Conservation (phyloP, 257 asterid genomes). For the Primulina eburnea region DNA sequence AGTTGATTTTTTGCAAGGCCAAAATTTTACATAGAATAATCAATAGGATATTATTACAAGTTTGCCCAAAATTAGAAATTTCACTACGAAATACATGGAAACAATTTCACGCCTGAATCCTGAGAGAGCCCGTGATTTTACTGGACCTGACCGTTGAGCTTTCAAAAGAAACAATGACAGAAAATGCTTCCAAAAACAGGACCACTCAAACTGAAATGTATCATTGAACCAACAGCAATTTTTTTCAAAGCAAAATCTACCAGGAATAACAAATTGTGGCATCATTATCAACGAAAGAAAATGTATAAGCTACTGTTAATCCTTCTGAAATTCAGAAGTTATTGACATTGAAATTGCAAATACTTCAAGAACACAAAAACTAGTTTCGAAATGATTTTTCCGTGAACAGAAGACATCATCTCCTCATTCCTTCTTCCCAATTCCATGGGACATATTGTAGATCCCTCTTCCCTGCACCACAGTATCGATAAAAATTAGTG, state of each 20-base stretch:
- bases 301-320: slow-evolving; percentile 12
- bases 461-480: slow-evolving; percentile 60
- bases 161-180: too few relatives aligned
- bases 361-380: slow-evolving; percentile 12
- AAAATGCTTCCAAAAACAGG: too few relatives aligned
- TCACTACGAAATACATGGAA: too few relatives aligned
- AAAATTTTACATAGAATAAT: too few relatives aligned
- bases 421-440: slow-evolving; percentile 77
- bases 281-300: background rate
- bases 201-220: too few relatives aligned
- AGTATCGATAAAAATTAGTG: slow-evolving; percentile 13
- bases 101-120: too few relatives aligned
- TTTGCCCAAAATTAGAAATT: too few relatives aligned
- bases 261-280: background rate
- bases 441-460: slow-evolving; percentile 78
- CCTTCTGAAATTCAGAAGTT: slow-evolving; percentile 25
- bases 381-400: background rate
- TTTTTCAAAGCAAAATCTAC: background rate
- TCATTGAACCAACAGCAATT: too few relatives aligned
- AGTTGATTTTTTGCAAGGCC: too few relatives aligned
- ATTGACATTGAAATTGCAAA: slow-evolving; percentile 24
- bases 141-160: too few relatives aligned
- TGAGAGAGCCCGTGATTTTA: too few relatives aligned
- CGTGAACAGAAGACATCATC: background rate
- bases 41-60: too few relatives aligned